A percentile compares a stretch with the other conserved stretches of the same genome.
These are phyloP conservation scores for Mucor circinelloides DNA, from an alignment of 371 early-diverging fungal species.

Conservation along the genomic window DNA sequence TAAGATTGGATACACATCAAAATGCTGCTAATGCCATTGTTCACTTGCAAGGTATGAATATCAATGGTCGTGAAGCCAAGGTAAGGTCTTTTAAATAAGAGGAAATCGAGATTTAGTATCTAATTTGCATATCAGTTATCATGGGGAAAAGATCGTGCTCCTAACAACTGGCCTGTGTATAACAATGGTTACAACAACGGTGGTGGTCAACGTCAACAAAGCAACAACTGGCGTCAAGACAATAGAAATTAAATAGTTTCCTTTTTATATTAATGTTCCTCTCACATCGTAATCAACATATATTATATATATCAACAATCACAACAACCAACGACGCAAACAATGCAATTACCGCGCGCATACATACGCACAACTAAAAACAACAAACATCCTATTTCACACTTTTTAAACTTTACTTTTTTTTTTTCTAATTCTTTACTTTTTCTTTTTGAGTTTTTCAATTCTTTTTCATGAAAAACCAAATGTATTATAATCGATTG, in stretches of 20 bases:
- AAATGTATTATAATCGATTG: background rate
- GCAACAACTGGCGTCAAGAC: slow-evolving; percentile 21
- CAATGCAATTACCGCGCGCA: background rate
- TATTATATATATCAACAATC: background rate
- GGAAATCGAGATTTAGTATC: background rate
- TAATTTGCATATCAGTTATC: slow-evolving; percentile 53
- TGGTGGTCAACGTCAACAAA: slow-evolving; percentile 15
- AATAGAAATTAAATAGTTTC: slow-evolving; percentile 7
- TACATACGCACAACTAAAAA: background rate
- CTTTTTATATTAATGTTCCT: background rate
- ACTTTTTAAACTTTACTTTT: background rate
- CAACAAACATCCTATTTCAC: background rate
- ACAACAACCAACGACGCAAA: too few species aligned
- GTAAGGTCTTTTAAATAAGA: slow-evolving; percentile 8
- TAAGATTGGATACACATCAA: slow-evolving; percentile 87
- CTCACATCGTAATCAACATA: background rate
- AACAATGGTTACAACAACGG: slow-evolving; percentile 10
- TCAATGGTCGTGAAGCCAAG: slow-evolving; percentile 77
- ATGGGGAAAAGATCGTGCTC: slow-evolving; percentile 85
- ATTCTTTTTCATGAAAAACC: background rate
- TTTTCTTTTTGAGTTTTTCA: background rate
- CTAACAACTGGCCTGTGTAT: slow-evolving; percentile 18
- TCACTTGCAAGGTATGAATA: slow-evolving; percentile 69
- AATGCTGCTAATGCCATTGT: slow-evolving; percentile 87
- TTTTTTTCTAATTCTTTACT: background rate